phyloP scores from a whole-genome alignment of 306 rosid genomes.

The Oemleria cerasiformis region DNA sequence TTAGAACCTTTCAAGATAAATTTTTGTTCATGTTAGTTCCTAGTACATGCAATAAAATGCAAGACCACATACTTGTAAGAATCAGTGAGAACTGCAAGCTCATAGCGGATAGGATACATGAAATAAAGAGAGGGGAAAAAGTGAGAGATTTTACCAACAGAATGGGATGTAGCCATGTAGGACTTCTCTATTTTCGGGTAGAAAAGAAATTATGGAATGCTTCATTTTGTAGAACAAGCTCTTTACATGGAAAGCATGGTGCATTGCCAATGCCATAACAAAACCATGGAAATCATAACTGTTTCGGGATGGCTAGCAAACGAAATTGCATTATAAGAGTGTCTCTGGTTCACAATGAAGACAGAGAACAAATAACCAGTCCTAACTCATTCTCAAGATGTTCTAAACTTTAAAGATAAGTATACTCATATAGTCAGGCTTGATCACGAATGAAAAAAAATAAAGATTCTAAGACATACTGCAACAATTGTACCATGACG shows the following conservation, averaged over 20 bases:
- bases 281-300: neutral
- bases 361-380: neutral
- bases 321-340: neutral
- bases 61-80: neutral
- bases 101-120: neutral
- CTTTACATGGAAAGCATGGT: neutral
- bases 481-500: neutral
- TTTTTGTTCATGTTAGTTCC: conserved; percentile 33
- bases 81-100: neutral
- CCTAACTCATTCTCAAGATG: neutral
- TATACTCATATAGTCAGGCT: neutral
- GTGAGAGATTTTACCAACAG: neutral
- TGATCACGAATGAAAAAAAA: too few species aligned
- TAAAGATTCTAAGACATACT: neutral
- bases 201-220: neutral
- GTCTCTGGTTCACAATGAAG: neutral
- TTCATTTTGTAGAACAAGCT: neutral
- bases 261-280: neutral
- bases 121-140: neutral
- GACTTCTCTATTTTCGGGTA: neutral
- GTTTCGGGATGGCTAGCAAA: neutral
- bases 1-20: conserved; percentile 26
- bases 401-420: neutral
- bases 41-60: neutral
- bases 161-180: neutral